Conservation (phyloP, 805 yeast species). For the Metschnikowia baotianmanensis region DNA sequence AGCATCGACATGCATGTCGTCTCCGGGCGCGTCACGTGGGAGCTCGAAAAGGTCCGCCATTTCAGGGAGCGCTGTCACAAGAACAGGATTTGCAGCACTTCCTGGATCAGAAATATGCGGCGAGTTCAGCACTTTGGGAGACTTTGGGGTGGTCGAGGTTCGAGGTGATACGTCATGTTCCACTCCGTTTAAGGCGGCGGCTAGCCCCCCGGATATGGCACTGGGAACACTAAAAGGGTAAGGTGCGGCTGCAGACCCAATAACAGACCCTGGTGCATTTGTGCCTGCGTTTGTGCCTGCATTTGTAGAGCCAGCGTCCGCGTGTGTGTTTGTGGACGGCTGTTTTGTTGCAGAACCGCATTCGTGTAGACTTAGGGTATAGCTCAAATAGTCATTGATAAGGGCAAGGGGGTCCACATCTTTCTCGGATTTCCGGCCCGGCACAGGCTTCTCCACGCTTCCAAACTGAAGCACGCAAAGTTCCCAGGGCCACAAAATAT, state of each 20-base stretch:
- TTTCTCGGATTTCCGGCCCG: neutral
- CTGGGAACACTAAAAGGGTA: conserved; percentile 20
- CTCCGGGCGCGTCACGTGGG: conserved; percentile 4
- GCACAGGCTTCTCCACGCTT: conserved; percentile 7
- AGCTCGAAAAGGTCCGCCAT: conserved; percentile 4
- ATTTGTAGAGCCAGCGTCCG: neutral
- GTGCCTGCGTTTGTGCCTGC: no score
- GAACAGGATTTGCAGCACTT: neutral
- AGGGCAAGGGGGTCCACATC: conserved; percentile 30
- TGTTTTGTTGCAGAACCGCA: neutral
- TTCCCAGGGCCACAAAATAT: conserved; percentile 70
- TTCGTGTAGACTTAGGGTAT: conserved; percentile 20
- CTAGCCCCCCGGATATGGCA: neutral
- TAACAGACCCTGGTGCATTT: neutral
- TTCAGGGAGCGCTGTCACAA: conserved; percentile 2
- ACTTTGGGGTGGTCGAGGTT: no score
- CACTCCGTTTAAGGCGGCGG: neutral
- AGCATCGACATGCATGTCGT: neutral
- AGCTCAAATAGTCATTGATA: conserved; percentile 31
- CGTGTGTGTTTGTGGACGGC: neutral
- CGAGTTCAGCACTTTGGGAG: no score
- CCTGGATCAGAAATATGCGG: neutral
- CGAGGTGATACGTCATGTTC: no score
- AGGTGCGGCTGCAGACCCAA: neutral
- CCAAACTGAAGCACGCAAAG: conserved; percentile 61